Percentiles rank a stretch among this genome's conserved stretches.
These are phyloP conservation scores for Podaxis sp. DNA, from an alignment of 768 basidiomycete species.

Conservation along the genomic window DNA sequence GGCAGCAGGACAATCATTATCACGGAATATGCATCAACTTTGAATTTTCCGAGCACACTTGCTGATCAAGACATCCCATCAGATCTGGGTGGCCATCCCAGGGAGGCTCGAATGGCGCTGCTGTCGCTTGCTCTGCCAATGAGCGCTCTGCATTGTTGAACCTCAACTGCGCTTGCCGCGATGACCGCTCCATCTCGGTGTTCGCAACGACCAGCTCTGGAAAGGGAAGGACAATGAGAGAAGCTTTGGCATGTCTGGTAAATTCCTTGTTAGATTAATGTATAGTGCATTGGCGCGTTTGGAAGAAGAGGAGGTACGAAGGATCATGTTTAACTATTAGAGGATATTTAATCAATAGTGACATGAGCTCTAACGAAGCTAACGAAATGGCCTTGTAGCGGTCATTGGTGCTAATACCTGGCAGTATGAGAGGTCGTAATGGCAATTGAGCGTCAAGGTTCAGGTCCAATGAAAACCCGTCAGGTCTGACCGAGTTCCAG, in stretches of 20 bases:
- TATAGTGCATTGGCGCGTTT: background rate
- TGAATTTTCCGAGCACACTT: background rate
- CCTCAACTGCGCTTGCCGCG: constrained; percentile 29
- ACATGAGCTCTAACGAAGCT: no score
- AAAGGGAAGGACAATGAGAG: constrained; percentile 32
- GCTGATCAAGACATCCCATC: background rate
- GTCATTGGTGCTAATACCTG: no score
- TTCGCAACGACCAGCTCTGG: constrained; percentile 34
- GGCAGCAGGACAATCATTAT: constrained; percentile 32
- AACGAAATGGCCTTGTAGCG: no score
- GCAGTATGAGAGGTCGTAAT: no score
- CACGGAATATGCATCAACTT: constrained; percentile 25
- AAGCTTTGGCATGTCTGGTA: constrained; percentile 2
- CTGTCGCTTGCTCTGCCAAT: constrained; percentile 26
- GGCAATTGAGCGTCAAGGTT: no score
- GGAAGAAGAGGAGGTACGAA: no score
- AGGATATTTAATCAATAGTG: no score
- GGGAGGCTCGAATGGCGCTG: constrained; percentile 24
- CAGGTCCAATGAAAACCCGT: no score
- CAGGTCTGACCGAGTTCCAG: no score
- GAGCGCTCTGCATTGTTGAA: constrained; percentile 28
- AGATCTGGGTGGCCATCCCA: constrained; percentile 41
- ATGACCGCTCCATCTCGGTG: constrained; percentile 26
- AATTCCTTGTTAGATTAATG: constrained; percentile 14
- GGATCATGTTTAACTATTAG: no score